These are phyloP conservation scores for Claviceps spartinae DNA, from an alignment of 2,329 filamentous ascomycete genomes.

Conservation along the genomic window DNA sequence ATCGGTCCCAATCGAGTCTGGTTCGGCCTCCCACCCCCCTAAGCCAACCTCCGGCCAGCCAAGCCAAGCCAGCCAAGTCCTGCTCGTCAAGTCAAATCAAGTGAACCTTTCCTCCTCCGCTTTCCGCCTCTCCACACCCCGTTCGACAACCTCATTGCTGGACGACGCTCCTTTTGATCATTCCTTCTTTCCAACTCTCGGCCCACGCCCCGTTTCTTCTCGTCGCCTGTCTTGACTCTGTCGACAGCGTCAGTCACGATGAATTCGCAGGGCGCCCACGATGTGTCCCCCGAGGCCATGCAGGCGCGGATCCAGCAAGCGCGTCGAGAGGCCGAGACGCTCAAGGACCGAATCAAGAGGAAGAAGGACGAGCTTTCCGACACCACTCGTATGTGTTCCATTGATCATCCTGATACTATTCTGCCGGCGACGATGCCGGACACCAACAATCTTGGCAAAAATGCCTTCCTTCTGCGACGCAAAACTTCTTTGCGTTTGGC, in stretches of 20 bases:
- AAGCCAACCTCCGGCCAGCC: neutral
- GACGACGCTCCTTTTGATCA: conserved; percentile 12
- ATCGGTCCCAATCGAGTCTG: neutral
- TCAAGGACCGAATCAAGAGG: conserved; percentile 98
- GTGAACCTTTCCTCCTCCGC: conserved; percentile 11
- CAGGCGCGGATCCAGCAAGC: conserved; percentile 87
- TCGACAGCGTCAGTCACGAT: conserved; percentile 25
- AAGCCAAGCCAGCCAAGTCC: neutral
- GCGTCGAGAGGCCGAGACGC: conserved; percentile 89
- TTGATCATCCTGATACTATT: conserved; percentile 2
- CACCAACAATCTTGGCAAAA: neutral
- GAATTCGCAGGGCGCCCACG: conserved; percentile 44
- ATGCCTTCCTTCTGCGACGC: neutral
- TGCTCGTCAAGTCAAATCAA: no score
- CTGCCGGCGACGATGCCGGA: no score
- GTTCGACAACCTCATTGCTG: conserved; percentile 15
- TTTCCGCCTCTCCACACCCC: conserved; percentile 21
- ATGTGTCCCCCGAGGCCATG: conserved; percentile 64
- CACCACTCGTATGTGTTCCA: conserved; percentile 68
- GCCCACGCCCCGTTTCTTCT: neutral
- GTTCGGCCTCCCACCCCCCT: neutral
- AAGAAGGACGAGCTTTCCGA: conserved; percentile 99
- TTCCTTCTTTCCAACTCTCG: conserved; percentile 1
- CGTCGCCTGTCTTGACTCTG: conserved; percentile 4
- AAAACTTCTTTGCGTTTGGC: neutral